Percentiles rank a stretch among this genome's conserved stretches.
Conservation (phyloP, 2,329 filamentous ascomycete genomes). For the Epichloe bromicola region DNA sequence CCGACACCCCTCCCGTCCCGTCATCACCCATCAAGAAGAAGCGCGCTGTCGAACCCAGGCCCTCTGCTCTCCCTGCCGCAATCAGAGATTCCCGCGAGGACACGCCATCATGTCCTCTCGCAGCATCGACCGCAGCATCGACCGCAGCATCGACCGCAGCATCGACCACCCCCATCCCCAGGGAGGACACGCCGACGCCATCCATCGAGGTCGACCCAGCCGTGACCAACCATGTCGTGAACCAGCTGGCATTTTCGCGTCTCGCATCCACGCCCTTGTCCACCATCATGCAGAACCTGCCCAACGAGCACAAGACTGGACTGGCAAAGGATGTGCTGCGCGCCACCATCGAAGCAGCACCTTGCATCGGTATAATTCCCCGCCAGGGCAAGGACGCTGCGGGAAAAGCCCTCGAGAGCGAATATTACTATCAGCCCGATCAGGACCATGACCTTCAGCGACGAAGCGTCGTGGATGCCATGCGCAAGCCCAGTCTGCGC, state of each 20-base stretch:
- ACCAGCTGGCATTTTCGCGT: constrained; percentile 90
- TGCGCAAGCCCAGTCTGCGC: constrained; percentile 79
- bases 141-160: too few relatives aligned
- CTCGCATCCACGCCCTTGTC: constrained; percentile 85
- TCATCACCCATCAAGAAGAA: constrained; percentile 14
- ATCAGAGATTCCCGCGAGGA: neutral
- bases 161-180: constrained; percentile 10
- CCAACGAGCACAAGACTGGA: constrained; percentile 45
- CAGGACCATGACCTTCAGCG: constrained; percentile 68
- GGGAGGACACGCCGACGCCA: constrained; percentile 10
- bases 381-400: constrained; percentile 93
- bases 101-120: constrained; percentile 14
- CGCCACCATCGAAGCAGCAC: constrained; percentile 56
- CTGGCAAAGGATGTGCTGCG: constrained; percentile 53
- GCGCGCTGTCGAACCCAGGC: neutral
- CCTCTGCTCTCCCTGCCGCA: neutral
- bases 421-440: constrained; percentile 94
- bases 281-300: constrained; percentile 77
- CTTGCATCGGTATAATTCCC: constrained; percentile 76
- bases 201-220: constrained; percentile 25
- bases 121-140: constrained; percentile 11
- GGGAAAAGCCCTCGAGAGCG: constrained; percentile 83
- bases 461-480: constrained; percentile 69
- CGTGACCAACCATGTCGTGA: constrained; percentile 76
- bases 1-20: constrained; percentile 10